Base-by-base conservation (phyloP, 345 rosid species). In the Populus ilicifolia region DNA sequence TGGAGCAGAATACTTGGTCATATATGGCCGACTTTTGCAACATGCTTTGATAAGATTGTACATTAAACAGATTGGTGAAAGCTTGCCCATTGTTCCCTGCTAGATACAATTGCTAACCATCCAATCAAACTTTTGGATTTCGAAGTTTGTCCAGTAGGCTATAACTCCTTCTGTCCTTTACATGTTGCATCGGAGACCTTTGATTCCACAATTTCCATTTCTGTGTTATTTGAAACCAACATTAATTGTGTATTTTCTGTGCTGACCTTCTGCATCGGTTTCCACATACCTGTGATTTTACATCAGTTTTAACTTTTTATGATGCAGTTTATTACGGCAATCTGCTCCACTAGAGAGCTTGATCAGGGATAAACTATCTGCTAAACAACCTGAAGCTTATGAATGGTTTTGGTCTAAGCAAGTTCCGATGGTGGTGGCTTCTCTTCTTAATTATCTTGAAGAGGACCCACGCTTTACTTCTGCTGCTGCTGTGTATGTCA, bases 381-480 rank as follows among this genome's bases (percentile, higher is more conserved):
- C 87, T 79, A 93, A 91, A 81, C 94, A 89, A 72, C 89, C 92
- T 78, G 92, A 91, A 83, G 88, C 86, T 59, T 86, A 82, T 79
- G 93, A 91, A 21, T 87, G 96, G 98, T 90, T 94, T 81, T 94
- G 89, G 92, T 85, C 93, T 46, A 90, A 89, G 83, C 94, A 90
- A 81, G 82, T 91, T 74, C 98, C 98, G 43, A 67, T 77, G 44
- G 88, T 82, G 62, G 89, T 88, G 76, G 67, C 90, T 61, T 87
- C 89, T 67, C 90, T 92, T 87, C 83, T 92, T 56, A 87, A 79
- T 86, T 87, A 75, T 69, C 89, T 92, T 84, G 97, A 94, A 71
- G 85, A 78, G 77, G 93, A 91, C 73, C 80, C 86, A 75, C 86
- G 85, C 76, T 90, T 90, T 76, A 50, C 81, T 83, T 85, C 92